Evolutionary conservation across 2,329 filamentous ascomycete species (phyloP), one percentile per base, ranked within the genome.

Genomic region (Tolypocladium paradoxum): DNA sequence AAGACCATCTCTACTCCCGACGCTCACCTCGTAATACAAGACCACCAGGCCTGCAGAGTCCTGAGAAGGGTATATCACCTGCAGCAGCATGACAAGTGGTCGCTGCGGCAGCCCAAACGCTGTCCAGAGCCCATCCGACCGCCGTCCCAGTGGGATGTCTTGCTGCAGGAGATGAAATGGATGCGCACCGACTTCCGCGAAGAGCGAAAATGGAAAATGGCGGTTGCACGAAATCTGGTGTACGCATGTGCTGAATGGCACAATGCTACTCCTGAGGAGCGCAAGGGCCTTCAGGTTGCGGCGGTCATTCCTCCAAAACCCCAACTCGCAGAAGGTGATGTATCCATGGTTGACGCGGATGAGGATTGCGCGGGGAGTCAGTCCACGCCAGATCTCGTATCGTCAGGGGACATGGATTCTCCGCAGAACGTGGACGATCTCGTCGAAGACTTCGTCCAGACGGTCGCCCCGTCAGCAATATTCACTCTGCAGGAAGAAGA

Each of bases 141-240:
- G 20, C 78, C 82, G 1, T 84, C 86, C 2, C 92, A 97, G 60
- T 88, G 85, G 81, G 93, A 99, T 70, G 79, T 92, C 51, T 68
- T 97, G 53, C 73, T 99, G 34, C 81, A 90, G 60, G 91, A 99
- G 72, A 89, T 92, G 81, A 95, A 91, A 68, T 97, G 92, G 92
- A 95, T 99, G 89, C 83, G 91, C 50, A 96, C 90, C 2, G 93
- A 99, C 69, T 97, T 96, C 64, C 81, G 87, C 50, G 89, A 96
- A 69, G 93, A 97, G 68, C 77, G 90, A 40, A 96, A 95, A 66
- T 96, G 91, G 90, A 97, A 96, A 71, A 84, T 83, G 64, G 81
- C 87, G 2, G 80, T 86, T 36, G 91, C 91, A 6, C 85, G 85
- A 54, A 90, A 85, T 54, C 76, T 96, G 55, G 93, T 90, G 1